Evolutionary conservation across 192 early-diverging fungal species (phyloP).

Genomic region (Umbelopsis isabellina): DNA sequence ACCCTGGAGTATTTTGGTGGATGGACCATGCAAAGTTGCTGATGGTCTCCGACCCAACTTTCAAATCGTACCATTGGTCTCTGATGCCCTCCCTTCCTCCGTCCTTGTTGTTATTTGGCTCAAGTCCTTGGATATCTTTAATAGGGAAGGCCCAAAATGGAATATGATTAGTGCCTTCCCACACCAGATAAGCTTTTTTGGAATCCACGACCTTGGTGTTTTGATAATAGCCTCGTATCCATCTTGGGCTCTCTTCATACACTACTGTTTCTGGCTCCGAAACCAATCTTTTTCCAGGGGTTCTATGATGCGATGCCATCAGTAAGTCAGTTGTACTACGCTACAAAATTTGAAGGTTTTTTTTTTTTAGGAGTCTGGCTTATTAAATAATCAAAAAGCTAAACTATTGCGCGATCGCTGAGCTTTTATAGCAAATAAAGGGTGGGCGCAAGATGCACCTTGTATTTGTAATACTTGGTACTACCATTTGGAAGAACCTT

Average conservation of each 20-base stretch:
- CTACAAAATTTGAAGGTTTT: no score
- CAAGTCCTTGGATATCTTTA: background rate
- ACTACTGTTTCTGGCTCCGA: background rate
- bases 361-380: no score
- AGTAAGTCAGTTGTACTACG: no score
- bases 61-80: constrained; percentile 2
- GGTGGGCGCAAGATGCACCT: no score
- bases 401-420: no score
- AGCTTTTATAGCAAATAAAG: no score
- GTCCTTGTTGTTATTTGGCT: background rate
- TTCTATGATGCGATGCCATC: background rate
- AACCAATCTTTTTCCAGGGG: background rate
- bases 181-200: constrained; percentile 14
- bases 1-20: background rate
- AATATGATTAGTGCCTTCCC: constrained; percentile 8
- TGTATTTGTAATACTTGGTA: no score
- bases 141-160: constrained; percentile 16
- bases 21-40: background rate
- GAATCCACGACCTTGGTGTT: background rate
- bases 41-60: background rate
- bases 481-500: no score
- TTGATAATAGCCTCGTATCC: constrained; percentile 2
- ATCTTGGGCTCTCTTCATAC: constrained; percentile 5
- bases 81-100: background rate
- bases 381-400: no score